phyloP scores from a whole-genome alignment of 305 asterid species.

The Ajuga reptans region DNA sequence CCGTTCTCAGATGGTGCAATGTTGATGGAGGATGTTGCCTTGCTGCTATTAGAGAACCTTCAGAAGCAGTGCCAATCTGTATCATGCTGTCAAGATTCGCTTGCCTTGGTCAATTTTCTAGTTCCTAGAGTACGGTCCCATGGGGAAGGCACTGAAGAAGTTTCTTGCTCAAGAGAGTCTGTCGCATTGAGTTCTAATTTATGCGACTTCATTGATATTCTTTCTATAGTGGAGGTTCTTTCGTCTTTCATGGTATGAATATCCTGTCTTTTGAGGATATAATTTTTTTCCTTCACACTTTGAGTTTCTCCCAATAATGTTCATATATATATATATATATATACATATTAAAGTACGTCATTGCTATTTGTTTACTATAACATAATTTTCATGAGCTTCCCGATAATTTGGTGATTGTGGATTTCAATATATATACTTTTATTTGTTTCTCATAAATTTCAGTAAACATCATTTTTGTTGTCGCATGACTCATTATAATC shows the following conservation, averaged over 20 bases:
- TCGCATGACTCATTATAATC: slow-evolving; percentile 10
- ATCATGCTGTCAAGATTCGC: slow-evolving; percentile 27
- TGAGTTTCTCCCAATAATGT: too few relatives aligned
- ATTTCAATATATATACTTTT: neutral
- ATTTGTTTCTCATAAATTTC: neutral
- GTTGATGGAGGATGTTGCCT: slow-evolving; percentile 47
- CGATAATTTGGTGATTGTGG: neutral
- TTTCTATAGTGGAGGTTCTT: slow-evolving; percentile 64
- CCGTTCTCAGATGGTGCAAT: slow-evolving; percentile 56
- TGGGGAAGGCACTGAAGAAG: slow-evolving; percentile 26
- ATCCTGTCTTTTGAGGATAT: neutral
- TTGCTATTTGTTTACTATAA: neutral
- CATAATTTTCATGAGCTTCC: neutral
- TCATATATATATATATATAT: too few relatives aligned
- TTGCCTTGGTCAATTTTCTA: slow-evolving; percentile 22
- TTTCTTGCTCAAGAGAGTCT: slow-evolving; percentile 24
- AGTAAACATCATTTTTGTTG: neutral
- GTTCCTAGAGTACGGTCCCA: slow-evolving; percentile 13
- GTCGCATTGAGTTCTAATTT: slow-evolving; percentile 17
- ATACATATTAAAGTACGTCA: neutral
- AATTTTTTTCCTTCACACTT: neutral
- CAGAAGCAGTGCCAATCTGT: slow-evolving; percentile 33
- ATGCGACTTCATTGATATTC: slow-evolving; percentile 39
- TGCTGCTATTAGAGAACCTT: slow-evolving; percentile 54
- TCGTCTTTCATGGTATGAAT: slow-evolving; percentile 65